These are phyloP conservation scores for Euryodendron excelsum DNA, from an alignment of 148 eudicot genomes.

Conservation along the genomic window DNA sequence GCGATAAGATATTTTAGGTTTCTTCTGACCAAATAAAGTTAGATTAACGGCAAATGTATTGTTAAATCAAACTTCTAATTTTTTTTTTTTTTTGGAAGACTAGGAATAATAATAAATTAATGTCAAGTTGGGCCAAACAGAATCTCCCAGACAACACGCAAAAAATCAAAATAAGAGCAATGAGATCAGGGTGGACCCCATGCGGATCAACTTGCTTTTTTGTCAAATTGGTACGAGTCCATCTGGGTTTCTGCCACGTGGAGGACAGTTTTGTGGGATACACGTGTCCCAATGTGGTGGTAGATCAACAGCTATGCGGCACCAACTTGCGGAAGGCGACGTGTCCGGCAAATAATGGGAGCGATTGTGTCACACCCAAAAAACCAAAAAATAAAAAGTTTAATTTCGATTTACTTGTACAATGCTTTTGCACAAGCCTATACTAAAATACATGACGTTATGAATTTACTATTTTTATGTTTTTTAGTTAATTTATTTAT, in stretches of 20 bases:
- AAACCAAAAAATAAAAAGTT: no score
- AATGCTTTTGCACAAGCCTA: no score
- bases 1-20: not conserved
- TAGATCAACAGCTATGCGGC: slow-evolving; percentile 19
- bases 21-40: slow-evolving; percentile 4
- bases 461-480: no score
- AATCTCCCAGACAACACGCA: slow-evolving; percentile 1
- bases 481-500: no score
- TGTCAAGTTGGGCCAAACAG: not conserved
- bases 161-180: not conserved
- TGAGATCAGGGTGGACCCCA: slow-evolving; percentile 10
- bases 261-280: not conserved
- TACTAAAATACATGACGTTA: no score
- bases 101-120: not conserved
- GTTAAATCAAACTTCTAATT: not conserved
- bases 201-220: slow-evolving; percentile 14
- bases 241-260: slow-evolving; percentile 14
- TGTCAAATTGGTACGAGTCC: not conserved
- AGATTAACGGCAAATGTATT: not conserved
- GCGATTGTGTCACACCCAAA: not conserved
- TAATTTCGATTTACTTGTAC: no score
- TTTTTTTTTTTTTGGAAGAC: not conserved
- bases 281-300: slow-evolving; percentile 12
- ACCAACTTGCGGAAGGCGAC: slow-evolving; percentile 5
- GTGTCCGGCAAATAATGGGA: not conserved